Percentiles rank a stretch among this genome's conserved stretches.
phyloP scores from a whole-genome alignment of 805 yeast species.

The Teunomyces pallodes region DNA sequence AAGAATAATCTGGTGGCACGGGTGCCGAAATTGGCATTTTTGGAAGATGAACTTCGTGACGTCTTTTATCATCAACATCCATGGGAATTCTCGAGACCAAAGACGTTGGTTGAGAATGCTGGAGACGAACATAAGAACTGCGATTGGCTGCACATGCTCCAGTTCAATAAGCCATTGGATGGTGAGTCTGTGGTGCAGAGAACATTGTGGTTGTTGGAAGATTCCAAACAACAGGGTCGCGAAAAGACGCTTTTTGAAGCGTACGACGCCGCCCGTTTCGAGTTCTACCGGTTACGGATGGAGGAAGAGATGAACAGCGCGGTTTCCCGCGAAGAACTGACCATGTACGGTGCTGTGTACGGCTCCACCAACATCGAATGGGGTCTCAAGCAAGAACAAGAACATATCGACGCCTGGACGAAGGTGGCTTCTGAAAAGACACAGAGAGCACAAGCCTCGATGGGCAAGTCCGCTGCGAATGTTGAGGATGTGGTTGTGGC shows the following conservation, averaged over 20 bases:
- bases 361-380: conserved; percentile 59
- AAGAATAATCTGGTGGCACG: conserved; percentile 42
- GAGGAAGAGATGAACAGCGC: conserved; percentile 73
- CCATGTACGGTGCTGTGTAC: conserved; percentile 79
- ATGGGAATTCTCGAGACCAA: conserved; percentile 95
- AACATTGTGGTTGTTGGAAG: conserved; percentile 36
- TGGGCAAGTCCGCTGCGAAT: conserved; percentile 11
- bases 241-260: conserved; percentile 52
- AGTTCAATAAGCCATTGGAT: conserved; percentile 69
- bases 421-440: conserved; percentile 65
- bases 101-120: conserved; percentile 71
- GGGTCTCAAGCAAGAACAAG: conserved; percentile 72
- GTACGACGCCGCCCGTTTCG: conserved; percentile 82
- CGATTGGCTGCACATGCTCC: conserved; percentile 82
- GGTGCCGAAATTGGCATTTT: conserved; percentile 53
- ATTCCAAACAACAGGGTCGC: conserved; percentile 12
- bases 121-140: conserved; percentile 53
- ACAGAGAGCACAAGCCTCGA: conserved; percentile 49
- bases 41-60: conserved; percentile 80
- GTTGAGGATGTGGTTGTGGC: conserved; percentile 13
- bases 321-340: conserved; percentile 78
- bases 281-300: conserved; percentile 84
- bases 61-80: conserved; percentile 92
- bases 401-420: conserved; percentile 70
- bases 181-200: conserved; percentile 67